A percentile compares a stretch with the other conserved stretches of the same genome.
Conservation (phyloP, 1,284 basidiomycete genomes). For the Ceratobasidium sp. region DNA sequence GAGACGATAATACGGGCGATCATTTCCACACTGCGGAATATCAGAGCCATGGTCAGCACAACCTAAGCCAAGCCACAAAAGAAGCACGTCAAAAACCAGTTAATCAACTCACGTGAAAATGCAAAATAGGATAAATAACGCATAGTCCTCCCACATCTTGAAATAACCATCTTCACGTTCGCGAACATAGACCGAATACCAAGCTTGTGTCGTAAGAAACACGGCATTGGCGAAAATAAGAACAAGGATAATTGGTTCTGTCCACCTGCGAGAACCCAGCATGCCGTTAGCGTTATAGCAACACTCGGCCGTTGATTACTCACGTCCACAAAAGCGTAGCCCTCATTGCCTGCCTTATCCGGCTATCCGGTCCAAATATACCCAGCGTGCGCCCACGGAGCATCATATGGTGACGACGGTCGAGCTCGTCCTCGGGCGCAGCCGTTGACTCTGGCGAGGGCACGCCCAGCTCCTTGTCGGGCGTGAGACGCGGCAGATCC, state of each 20-base stretch:
- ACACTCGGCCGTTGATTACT: conserved; percentile 48
- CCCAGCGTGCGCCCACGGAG: conserved; percentile 84
- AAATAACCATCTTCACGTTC: conserved; percentile 73
- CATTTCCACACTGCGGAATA: conserved; percentile 72
- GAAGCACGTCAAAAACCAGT: conserved; percentile 18
- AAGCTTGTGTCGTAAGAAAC: conserved; percentile 83
- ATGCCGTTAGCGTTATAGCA: conserved; percentile 13
- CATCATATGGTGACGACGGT: conserved; percentile 47
- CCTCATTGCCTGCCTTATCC: conserved; percentile 68
- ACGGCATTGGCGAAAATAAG: conserved; percentile 88
- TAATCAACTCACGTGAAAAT: conserved; percentile 78
- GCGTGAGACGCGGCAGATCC: conserved; percentile 41
- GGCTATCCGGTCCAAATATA: conserved; percentile 73
- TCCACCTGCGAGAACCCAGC: conserved; percentile 63
- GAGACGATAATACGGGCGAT: conserved; percentile 90
- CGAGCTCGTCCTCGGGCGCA: conserved; percentile 18
- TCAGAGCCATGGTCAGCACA: neutral
- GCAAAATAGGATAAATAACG: conserved; percentile 81
- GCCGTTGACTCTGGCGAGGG: neutral
- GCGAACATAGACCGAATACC: conserved; percentile 56
- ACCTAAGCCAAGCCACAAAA: conserved; percentile 13
- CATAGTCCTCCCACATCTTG: conserved; percentile 86
- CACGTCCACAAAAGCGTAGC: conserved; percentile 74
- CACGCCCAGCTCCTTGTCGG: conserved; percentile 38
- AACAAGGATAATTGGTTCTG: conserved; percentile 84